These are phyloP conservation scores for Dothideomycetes sp. DNA, from an alignment of 2,329 filamentous ascomycete species.

Conservation along the genomic window DNA sequence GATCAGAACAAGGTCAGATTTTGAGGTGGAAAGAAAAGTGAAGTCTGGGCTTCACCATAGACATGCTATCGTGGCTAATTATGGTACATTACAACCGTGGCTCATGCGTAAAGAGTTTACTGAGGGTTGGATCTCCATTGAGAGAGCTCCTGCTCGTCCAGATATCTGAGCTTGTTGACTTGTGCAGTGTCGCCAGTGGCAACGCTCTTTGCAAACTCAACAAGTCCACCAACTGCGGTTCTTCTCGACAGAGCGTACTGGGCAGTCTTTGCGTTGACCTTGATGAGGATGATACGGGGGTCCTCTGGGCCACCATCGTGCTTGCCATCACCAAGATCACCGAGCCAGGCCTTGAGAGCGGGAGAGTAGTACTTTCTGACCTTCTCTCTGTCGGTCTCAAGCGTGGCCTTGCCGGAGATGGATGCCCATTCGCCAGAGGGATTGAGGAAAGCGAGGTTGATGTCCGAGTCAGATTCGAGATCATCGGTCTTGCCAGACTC, in stretches of 20 bases:
- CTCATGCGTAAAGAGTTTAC: background rate
- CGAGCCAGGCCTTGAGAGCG: constrained; percentile 70
- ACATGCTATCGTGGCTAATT: background rate
- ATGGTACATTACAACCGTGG: background rate
- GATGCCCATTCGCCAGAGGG: constrained; percentile 74
- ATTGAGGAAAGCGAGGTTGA: constrained; percentile 70
- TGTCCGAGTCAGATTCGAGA: constrained; percentile 56
- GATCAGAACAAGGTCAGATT: no score
- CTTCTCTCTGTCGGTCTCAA: constrained; percentile 57
- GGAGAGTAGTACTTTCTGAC: constrained; percentile 68
- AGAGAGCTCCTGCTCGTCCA: constrained; percentile 54
- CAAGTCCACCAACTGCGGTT: constrained; percentile 50
- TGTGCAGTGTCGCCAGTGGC: constrained; percentile 59
- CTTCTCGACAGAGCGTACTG: constrained; percentile 55
- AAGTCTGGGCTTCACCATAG: background rate
- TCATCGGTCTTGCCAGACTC: constrained; percentile 83
- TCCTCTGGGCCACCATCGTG: constrained; percentile 76
- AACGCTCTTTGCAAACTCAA: constrained; percentile 65
- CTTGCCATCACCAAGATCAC: constrained; percentile 70
- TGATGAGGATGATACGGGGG: constrained; percentile 72
- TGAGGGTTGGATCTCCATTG: constrained; percentile 32
- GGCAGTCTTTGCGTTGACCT: constrained; percentile 59
- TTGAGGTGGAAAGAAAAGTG: no score
- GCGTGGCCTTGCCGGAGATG: constrained; percentile 59
- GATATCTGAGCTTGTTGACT: constrained; percentile 67